These are phyloP conservation scores for Plenodomus tracheiphilus DNA, from an alignment of 2,329 filamentous ascomycete species.

Conservation along the genomic window DNA sequence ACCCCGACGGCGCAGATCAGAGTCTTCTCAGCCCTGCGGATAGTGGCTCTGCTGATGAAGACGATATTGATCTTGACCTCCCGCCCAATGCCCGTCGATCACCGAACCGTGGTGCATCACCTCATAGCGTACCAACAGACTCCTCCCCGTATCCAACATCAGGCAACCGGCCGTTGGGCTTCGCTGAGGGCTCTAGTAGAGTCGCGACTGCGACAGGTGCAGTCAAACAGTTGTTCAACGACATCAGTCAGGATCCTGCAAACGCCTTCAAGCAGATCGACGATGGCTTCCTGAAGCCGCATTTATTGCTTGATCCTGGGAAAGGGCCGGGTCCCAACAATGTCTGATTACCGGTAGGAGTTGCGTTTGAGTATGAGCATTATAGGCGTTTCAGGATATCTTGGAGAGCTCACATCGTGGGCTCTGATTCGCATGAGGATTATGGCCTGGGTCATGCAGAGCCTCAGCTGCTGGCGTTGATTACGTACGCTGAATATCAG, in stretches of 20 bases:
- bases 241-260: constrained; percentile 80
- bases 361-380: constrained; percentile 12
- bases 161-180: constrained; percentile 28
- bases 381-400: constrained; percentile 19
- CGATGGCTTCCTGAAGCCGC: constrained; percentile 95
- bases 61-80: constrained; percentile 60
- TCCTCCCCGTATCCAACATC: constrained; percentile 47
- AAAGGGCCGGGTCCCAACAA: constrained; percentile 42
- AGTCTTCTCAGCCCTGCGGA: constrained; percentile 57
- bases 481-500: background rate
- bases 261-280: constrained; percentile 91
- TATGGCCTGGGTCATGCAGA: background rate
- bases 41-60: constrained; percentile 57
- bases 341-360: constrained; percentile 25
- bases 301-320: constrained; percentile 73
- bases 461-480: background rate
- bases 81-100: constrained; percentile 59
- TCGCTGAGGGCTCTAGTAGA: constrained; percentile 28
- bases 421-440: background rate
- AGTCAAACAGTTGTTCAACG: constrained; percentile 77
- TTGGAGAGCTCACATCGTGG: constrained; percentile 5
- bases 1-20: constrained; percentile 56
- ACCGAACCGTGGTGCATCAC: constrained; percentile 43
- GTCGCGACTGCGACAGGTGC: constrained; percentile 73
- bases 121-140: constrained; percentile 21